A percentile compares a stretch with the other conserved stretches of the same genome.
Conservation (phyloP, 179 eudicot species). For the Amaranthus tricolor region DNA sequence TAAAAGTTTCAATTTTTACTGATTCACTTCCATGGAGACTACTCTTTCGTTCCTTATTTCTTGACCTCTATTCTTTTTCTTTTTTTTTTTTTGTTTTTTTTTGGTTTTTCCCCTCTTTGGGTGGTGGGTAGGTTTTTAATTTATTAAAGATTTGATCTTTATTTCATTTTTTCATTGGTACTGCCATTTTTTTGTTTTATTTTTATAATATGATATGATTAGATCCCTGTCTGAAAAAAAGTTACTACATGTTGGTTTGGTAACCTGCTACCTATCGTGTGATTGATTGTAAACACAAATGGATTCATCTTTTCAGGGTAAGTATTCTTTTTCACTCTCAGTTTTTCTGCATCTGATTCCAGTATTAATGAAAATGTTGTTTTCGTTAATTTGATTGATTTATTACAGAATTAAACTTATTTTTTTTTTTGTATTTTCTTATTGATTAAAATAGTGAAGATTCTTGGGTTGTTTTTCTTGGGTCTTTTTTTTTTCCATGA, state of each 20-base stretch:
- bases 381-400: neutral
- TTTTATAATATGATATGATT: neutral
- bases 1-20: constrained; percentile 13
- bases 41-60: neutral
- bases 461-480: constrained; percentile 13
- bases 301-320: constrained; percentile 53
- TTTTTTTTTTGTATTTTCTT: neutral
- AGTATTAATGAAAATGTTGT: constrained; percentile 6
- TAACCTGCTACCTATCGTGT: constrained; percentile 19
- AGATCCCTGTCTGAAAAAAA: constrained; percentile 22
- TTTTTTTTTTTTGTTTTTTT: neutral
- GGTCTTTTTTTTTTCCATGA: constrained; percentile 3
- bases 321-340: constrained; percentile 15
- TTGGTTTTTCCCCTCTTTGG: constrained; percentile 9
- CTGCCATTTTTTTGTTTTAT: neutral
- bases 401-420: neutral
- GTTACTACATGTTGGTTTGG: constrained; percentile 27
- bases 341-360: neutral
- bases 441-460: constrained; percentile 8
- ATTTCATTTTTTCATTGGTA: constrained; percentile 4
- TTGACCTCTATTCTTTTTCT: neutral
- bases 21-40: constrained; percentile 4
- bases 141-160: neutral
- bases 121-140: constrained; percentile 3
- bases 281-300: constrained; percentile 27